Evolutionary conservation across 1,139 yeast genomes (phyloP).

Genomic region (Suhomyces coccinellae): DNA sequence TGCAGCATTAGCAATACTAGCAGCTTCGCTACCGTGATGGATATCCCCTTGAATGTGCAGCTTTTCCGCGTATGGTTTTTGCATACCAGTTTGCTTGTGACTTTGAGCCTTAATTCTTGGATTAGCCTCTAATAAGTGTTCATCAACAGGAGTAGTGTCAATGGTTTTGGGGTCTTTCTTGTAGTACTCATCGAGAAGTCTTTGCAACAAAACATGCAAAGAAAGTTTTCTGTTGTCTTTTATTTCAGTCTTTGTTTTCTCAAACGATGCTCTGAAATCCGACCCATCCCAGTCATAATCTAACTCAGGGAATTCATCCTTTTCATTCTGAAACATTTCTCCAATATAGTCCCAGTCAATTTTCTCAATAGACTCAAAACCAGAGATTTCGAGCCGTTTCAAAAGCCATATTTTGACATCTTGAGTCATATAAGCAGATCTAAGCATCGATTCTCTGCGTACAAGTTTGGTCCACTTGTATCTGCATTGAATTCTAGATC

Average conservation of each 20-base stretch:
- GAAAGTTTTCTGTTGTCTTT: slow-evolving; percentile 31
- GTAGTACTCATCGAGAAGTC: slow-evolving; percentile 24
- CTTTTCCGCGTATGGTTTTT: slow-evolving; percentile 3
- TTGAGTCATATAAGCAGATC: slow-evolving; percentile 51
- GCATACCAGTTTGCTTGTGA: neutral
- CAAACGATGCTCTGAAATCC: slow-evolving; percentile 40
- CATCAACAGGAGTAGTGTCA: slow-evolving; percentile 6
- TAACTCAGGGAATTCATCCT: slow-evolving; percentile 10
- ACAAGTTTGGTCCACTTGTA: slow-evolving; percentile 88
- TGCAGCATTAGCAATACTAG: slow-evolving; percentile 38
- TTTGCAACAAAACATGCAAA: slow-evolving; percentile 25
- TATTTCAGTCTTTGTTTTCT: slow-evolving; percentile 32
- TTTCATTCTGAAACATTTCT: slow-evolving; percentile 15
- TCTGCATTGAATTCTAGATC: slow-evolving; percentile 91
- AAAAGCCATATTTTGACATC: slow-evolving; percentile 60
- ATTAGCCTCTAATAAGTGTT: neutral
- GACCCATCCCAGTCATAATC: slow-evolving; percentile 28
- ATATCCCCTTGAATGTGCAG: neutral
- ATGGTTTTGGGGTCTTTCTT: slow-evolving; percentile 7
- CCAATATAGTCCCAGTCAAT: slow-evolving; percentile 60
- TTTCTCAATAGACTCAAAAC: slow-evolving; percentile 46
- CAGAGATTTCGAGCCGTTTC: slow-evolving; percentile 49
- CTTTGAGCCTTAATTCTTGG: slow-evolving; percentile 3
- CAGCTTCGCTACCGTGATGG: slow-evolving; percentile 24
- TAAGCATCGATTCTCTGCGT: slow-evolving; percentile 55